Evolutionary conservation across 306 rosid genomes (phyloP).

Genomic region (Fragaria iinumae): DNA sequence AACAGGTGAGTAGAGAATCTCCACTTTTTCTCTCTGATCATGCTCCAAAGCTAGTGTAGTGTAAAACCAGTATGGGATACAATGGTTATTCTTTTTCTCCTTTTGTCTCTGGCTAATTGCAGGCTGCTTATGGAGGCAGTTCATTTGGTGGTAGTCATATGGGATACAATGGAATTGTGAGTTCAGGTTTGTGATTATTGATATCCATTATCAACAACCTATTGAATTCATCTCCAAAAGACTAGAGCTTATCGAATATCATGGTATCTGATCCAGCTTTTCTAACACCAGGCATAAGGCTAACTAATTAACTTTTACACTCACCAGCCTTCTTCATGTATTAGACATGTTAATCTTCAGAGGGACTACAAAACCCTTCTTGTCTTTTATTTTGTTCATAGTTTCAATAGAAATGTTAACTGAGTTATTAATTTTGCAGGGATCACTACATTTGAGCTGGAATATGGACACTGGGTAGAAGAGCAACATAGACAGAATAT

Average conservation of each 20-base stretch:
- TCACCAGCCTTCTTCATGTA: background rate
- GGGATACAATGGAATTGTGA: constrained; percentile 51
- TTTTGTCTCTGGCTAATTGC: constrained; percentile 27
- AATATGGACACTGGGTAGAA: constrained; percentile 81
- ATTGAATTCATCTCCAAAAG: background rate
- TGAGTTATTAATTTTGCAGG: constrained; percentile 41
- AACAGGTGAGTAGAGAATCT: constrained; percentile 54
- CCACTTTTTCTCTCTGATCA: constrained; percentile 9
- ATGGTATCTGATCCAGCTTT: background rate
- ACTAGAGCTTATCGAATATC: background rate
- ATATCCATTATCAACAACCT: background rate
- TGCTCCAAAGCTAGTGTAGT: background rate
- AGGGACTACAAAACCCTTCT: background rate
- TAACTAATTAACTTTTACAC: background rate
- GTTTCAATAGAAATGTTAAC: constrained; percentile 11
- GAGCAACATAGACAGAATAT: constrained; percentile 58
- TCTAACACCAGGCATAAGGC: background rate
- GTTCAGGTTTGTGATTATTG: constrained; percentile 56
- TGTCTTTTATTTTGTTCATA: background rate
- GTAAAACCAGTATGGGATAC: background rate
- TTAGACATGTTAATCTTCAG: background rate
- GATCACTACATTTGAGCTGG: constrained; percentile 69
- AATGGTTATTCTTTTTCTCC: too few relatives aligned
- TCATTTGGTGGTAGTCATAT: constrained; percentile 41
- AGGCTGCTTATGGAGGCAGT: constrained; percentile 47